Evolutionary conservation across 2,329 filamentous ascomycete genomes (phyloP).

Genomic region (Triangularia setosa): DNA sequence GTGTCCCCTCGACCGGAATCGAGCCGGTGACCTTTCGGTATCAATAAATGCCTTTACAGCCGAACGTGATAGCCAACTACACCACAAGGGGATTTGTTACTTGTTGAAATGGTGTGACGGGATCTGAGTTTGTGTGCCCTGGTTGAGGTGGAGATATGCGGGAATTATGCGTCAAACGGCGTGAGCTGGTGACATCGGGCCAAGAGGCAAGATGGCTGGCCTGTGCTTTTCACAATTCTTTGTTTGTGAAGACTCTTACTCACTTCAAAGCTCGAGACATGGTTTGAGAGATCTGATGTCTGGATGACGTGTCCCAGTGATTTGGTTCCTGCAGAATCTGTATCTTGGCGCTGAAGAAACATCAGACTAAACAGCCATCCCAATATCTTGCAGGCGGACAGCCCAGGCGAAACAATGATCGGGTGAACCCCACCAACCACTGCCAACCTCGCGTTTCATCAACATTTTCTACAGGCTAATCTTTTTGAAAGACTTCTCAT

Average conservation of each 20-base stretch:
- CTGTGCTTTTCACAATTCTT: not conserved
- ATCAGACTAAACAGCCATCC: not conserved
- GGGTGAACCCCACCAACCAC: not conserved
- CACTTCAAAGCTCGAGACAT: too few species aligned
- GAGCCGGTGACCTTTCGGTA: conserved; percentile 24
- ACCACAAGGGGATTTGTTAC: conserved; percentile 22
- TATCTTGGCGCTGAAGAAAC: not conserved
- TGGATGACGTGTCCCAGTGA: not conserved
- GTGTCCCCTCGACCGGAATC: conserved; percentile 24
- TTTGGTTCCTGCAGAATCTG: not conserved
- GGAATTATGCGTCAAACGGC: not conserved
- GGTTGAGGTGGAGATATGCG: not conserved
- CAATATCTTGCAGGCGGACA: not conserved
- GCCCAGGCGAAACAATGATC: not conserved
- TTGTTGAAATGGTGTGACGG: not conserved
- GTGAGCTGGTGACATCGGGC: not conserved
- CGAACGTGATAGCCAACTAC: conserved; percentile 26
- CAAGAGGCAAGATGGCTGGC: not conserved
- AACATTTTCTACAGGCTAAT: not conserved
- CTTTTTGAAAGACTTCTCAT: not conserved
- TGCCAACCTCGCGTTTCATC: not conserved
- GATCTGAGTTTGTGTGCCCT: not conserved
- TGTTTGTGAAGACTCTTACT: too few species aligned
- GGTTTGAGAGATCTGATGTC: not conserved
- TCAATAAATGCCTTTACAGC: conserved; percentile 23